Evolutionary conservation across 495 filamentous ascomycete species (phyloP).

Genomic region (Penicillium steckii): DNA sequence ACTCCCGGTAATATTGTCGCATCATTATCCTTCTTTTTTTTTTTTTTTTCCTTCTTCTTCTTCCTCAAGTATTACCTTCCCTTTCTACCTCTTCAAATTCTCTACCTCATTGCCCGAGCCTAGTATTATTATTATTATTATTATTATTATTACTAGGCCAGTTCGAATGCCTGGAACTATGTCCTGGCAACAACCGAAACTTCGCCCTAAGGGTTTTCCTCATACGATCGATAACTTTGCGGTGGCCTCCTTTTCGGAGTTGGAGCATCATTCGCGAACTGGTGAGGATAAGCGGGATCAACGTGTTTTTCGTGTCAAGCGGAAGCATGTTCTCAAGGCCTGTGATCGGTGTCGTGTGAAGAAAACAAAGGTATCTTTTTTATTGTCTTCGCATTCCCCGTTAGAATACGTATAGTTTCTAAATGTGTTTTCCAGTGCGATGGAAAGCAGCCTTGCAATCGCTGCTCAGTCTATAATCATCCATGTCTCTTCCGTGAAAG

Average conservation of each 20-base stretch:
- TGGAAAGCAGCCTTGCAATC: constrained; percentile 50
- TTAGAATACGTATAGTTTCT: background rate
- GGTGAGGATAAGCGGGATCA: constrained; percentile 43
- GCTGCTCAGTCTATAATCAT: constrained; percentile 48
- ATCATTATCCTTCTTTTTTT: constrained; percentile 4
- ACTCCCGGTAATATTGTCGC: background rate
- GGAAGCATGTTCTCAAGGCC: constrained; percentile 49
- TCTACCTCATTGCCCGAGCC: background rate
- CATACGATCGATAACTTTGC: constrained; percentile 40
- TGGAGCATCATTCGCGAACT: constrained; percentile 29
- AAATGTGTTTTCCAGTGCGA: constrained; percentile 38
- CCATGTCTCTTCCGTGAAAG: constrained; percentile 48
- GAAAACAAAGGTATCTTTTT: constrained; percentile 43
- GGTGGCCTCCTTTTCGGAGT: constrained; percentile 32
- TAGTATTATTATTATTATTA: too few relatives aligned
- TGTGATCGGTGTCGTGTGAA: constrained; percentile 51
- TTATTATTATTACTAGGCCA: too few relatives aligned
- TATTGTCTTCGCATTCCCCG: background rate
- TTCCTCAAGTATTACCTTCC: background rate
- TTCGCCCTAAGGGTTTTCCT: constrained; percentile 43
- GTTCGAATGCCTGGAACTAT: constrained; percentile 20
- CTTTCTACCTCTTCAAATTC: constrained; percentile 1
- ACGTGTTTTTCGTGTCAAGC: constrained; percentile 49
- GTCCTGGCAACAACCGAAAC: constrained; percentile 44
- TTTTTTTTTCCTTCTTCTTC: constrained; percentile 7